Evolutionary conservation across 352 stramenopile genomes (phyloP), one percentile per base, ranked within the genome.

Genomic region (Phytophthora pistaciae): DNA sequence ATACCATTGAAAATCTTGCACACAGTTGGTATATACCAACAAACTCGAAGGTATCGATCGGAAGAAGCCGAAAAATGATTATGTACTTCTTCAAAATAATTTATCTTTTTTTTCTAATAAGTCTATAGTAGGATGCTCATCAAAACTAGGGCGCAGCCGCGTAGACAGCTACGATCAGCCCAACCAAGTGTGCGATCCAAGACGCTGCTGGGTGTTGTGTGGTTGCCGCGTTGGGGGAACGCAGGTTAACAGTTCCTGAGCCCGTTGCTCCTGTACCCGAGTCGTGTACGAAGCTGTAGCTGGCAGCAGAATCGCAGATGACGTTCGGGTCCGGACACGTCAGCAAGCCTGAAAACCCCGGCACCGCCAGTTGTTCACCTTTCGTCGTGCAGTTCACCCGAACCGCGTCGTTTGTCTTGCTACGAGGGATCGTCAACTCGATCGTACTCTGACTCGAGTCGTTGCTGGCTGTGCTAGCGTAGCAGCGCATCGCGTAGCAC

Each of bases 401-500:
- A 36, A 85, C 52, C 0, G 54, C 55, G n/a, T 79, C 68, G 16
- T 46, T 66, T 9, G 60, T 49, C 3, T 67, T 53, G 56, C 67
- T 77, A 9, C 53, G 66, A 20, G 83, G 75, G 60, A 96, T 77
- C 1, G 67, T 77, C 42, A 93, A 68, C 48, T 88, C 75, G 13
- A 96, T 57, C 5, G 64, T 72, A 31, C 29, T 65, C 48, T 77
- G 63, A 21, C 49, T 68, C 6, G 18, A 38, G 46, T 62, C 40
- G 14, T 50, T 54, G 44, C n/a, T 67, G 14, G 50, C 60, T 33
- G 29, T 10, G 16, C 77, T 81, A 1, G 56, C 49, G n/a, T 78
- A 60, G 65, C 88, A 95, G 18, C 73, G 72, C 82, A 92, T 91
- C 10, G 75, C 71, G 64, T 95, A 95, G 73, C 87, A 95, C 16